phyloP scores from a whole-genome alignment of 495 filamentous ascomycete species.

The Penicillium herquei region DNA sequence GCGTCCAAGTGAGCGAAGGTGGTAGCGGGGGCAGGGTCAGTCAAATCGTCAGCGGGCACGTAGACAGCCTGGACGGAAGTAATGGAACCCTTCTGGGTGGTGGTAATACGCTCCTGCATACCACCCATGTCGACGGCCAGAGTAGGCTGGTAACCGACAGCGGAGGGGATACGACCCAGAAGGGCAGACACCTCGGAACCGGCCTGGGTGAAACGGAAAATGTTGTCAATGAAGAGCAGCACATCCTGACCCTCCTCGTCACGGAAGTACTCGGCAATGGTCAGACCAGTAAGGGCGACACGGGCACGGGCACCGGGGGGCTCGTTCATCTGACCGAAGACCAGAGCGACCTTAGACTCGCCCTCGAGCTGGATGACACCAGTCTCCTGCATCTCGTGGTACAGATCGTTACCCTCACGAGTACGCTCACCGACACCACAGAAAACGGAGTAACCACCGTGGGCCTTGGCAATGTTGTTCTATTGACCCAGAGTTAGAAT shows the following conservation, averaged over 20 bases:
- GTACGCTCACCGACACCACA: slow-evolving; percentile 99
- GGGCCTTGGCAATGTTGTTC: slow-evolving; percentile 99
- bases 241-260: slow-evolving; percentile 98
- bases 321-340: slow-evolving; percentile 99
- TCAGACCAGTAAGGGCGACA: slow-evolving; percentile 94
- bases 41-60: slow-evolving; percentile 99
- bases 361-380: slow-evolving; percentile 98
- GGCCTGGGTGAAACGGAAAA: slow-evolving; percentile 99
- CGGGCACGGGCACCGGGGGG: slow-evolving; percentile 98
- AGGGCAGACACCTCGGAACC: slow-evolving; percentile 99
- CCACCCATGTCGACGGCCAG: slow-evolving; percentile 99
- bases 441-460: slow-evolving; percentile 99
- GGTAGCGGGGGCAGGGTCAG: slow-evolving; percentile 98
- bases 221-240: slow-evolving; percentile 99
- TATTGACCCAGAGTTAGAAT: slow-evolving; percentile 22
- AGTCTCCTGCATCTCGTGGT: slow-evolving; percentile 99
- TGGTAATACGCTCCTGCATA: slow-evolving; percentile 99
- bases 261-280: slow-evolving; percentile 95
- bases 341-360: slow-evolving; percentile 98
- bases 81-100: slow-evolving; percentile 98
- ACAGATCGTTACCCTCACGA: slow-evolving; percentile 99
- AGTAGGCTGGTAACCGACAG: slow-evolving; percentile 99
- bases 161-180: slow-evolving; percentile 99
- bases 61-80: slow-evolving; percentile 99
- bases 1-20: slow-evolving; percentile 99